A percentile compares a stretch with the other conserved stretches of the same genome.
Conservation (phyloP, 352 stramenopile genomes). For the Saprolegnia parasitica region DNA sequence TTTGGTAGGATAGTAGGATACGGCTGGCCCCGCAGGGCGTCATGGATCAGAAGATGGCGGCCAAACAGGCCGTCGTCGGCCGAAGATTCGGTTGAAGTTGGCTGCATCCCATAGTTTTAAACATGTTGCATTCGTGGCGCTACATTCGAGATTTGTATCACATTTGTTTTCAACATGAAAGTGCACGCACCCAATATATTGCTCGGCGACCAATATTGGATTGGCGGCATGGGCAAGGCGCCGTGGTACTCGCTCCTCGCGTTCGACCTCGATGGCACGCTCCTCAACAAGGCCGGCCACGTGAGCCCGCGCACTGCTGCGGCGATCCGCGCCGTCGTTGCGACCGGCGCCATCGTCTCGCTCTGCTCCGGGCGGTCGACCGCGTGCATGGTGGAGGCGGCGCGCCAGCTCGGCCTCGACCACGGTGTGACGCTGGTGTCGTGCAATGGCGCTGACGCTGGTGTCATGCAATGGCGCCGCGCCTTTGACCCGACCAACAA, state of each 20-base stretch:
- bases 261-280: constrained; percentile 26
- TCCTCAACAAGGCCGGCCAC: constrained; percentile 10
- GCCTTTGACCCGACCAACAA: constrained; percentile 11
- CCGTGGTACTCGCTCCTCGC: constrained; percentile 20
- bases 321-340: constrained; percentile 10
- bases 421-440: constrained; percentile 5
- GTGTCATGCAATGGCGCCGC: constrained; percentile 26
- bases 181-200: too few species aligned
- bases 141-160: too few species aligned
- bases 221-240: neutral
- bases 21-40: too few species aligned
- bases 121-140: too few species aligned
- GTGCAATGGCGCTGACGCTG: constrained; percentile 21
- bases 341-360: constrained; percentile 20
- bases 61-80: too few species aligned
- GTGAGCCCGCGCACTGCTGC: constrained; percentile 17
- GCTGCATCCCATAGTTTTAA: too few species aligned
- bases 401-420: constrained; percentile 10
- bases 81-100: too few species aligned
- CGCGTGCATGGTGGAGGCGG: constrained; percentile 23
- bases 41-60: too few species aligned
- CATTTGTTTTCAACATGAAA: too few species aligned
- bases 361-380: constrained; percentile 26
- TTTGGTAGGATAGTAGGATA: too few species aligned
- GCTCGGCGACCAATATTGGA: too few species aligned